These are phyloP conservation scores for Suillus bovinus DNA, from an alignment of 768 basidiomycete genomes.

Conservation along the genomic window DNA sequence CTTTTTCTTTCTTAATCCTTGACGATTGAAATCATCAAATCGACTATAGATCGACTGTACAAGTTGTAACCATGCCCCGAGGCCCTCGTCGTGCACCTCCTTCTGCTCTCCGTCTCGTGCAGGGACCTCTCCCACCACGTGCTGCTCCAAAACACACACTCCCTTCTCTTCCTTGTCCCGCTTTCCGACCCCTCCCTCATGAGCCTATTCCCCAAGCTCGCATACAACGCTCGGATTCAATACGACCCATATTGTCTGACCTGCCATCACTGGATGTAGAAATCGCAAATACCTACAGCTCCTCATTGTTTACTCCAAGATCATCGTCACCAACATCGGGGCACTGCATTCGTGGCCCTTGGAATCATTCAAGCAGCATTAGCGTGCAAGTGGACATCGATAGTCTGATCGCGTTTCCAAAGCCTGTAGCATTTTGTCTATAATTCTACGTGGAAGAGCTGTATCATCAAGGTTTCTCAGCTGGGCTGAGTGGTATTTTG, in stretches of 20 bases:
- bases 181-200: constrained; percentile 38
- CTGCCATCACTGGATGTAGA: constrained; percentile 27
- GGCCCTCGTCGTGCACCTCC: constrained; percentile 53
- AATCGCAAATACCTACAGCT: constrained; percentile 19
- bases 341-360: constrained; percentile 47
- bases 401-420: constrained; percentile 44
- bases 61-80: constrained; percentile 51
- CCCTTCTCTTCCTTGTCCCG: constrained; percentile 64
- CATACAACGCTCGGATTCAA: constrained; percentile 12
- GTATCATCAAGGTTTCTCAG: neutral
- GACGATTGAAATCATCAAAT: neutral
- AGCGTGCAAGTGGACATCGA: constrained; percentile 45
- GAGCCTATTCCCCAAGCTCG: constrained; percentile 22
- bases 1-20: neutral
- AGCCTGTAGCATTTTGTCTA: constrained; percentile 40
- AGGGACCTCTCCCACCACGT: constrained; percentile 64
- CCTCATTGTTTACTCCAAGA: constrained; percentile 11
- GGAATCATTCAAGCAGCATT: constrained; percentile 57
- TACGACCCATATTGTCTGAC: constrained; percentile 18
- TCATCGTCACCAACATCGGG: constrained; percentile 20
- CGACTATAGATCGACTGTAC: neutral
- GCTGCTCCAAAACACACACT: constrained; percentile 62
- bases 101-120: constrained; percentile 58
- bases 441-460: constrained; percentile 11
- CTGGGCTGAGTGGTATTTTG: constrained; percentile 10